These are phyloP conservation scores for Trichophaea hybrida DNA, from an alignment of 2,329 filamentous ascomycete species.

Conservation along the genomic window DNA sequence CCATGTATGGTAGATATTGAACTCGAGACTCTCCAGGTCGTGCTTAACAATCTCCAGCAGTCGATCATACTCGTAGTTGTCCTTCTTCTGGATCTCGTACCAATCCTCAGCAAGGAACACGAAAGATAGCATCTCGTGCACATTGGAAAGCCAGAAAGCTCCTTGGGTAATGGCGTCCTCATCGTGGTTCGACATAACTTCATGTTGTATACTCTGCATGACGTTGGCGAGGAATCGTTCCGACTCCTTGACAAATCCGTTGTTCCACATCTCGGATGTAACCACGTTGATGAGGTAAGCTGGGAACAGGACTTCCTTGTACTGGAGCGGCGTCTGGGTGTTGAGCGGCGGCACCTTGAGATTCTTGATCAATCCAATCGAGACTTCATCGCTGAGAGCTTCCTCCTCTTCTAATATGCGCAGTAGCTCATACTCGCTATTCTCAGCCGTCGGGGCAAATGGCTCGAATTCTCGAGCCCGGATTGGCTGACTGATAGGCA, in stretches of 20 bases:
- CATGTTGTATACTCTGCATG: slow-evolving; percentile 98
- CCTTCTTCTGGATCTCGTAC: slow-evolving; percentile 98
- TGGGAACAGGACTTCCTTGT: slow-evolving; percentile 97
- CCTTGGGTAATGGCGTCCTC: slow-evolving; percentile 95
- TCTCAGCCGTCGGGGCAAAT: slow-evolving; percentile 70
- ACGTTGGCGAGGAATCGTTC: slow-evolving; percentile 97
- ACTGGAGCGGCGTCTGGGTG: slow-evolving; percentile 75
- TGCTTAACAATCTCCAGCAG: slow-evolving; percentile 98
- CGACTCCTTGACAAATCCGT: slow-evolving; percentile 97
- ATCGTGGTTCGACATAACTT: slow-evolving; percentile 95
- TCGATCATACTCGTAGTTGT: slow-evolving; percentile 97
- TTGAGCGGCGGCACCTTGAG: slow-evolving; percentile 88
- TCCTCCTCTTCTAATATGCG: slow-evolving; percentile 89
- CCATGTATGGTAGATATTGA: slow-evolving; percentile 99
- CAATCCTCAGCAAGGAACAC: slow-evolving; percentile 98
- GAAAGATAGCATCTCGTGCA: slow-evolving; percentile 98
- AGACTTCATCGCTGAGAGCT: slow-evolving; percentile 89
- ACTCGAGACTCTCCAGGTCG: slow-evolving; percentile 92
- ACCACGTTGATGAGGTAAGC: slow-evolving; percentile 98
- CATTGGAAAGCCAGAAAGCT: slow-evolving; percentile 97
- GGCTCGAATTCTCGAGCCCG: slow-evolving; percentile 55
- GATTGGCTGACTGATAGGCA: slow-evolving; percentile 49
- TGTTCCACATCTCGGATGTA: slow-evolving; percentile 99
- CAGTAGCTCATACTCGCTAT: slow-evolving; percentile 89
- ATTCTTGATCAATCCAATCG: slow-evolving; percentile 87